Percentiles rank a stretch among this genome's conserved stretches.
These are phyloP conservation scores for Hirsutella thompsonii DNA, from an alignment of 2,329 filamentous ascomycete species.

Conservation along the genomic window DNA sequence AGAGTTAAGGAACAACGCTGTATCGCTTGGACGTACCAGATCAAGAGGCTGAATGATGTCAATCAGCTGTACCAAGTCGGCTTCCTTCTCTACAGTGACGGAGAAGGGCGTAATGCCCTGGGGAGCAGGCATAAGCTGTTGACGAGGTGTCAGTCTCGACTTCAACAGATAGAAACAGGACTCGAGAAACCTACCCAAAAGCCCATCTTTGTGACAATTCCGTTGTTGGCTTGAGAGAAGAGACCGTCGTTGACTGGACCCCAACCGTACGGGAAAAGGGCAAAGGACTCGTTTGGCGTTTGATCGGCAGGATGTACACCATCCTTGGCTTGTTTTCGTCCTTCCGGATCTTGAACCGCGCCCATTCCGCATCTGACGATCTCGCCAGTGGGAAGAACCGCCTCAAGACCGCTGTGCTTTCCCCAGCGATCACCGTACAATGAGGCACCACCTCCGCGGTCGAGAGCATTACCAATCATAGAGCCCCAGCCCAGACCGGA, in stretches of 20 bases:
- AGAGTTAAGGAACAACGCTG: too few relatives aligned
- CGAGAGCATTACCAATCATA: neutral
- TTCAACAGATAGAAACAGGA: neutral
- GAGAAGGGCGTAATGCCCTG: neutral
- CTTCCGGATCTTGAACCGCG: neutral
- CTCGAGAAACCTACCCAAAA: neutral
- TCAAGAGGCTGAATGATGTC: neutral
- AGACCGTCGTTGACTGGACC: neutral
- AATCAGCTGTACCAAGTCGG: neutral
- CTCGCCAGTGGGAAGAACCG: neutral
- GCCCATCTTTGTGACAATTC: neutral
- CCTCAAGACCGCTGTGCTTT: neutral
- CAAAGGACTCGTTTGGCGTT: neutral
- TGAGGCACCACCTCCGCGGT: neutral
- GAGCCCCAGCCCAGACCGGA: neutral
- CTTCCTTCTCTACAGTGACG: neutral
- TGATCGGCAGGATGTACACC: neutral
- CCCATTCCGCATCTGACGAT: neutral
- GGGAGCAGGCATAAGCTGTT: neutral
- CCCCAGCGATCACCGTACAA: neutral
- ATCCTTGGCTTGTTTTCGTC: neutral
- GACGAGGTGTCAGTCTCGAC: neutral
- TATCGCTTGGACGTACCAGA: neutral
- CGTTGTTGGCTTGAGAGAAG: neutral
- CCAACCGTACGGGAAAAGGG: neutral